phyloP scores from a whole-genome alignment of 1,284 basidiomycete genomes.

The Leccinum insolens region DNA sequence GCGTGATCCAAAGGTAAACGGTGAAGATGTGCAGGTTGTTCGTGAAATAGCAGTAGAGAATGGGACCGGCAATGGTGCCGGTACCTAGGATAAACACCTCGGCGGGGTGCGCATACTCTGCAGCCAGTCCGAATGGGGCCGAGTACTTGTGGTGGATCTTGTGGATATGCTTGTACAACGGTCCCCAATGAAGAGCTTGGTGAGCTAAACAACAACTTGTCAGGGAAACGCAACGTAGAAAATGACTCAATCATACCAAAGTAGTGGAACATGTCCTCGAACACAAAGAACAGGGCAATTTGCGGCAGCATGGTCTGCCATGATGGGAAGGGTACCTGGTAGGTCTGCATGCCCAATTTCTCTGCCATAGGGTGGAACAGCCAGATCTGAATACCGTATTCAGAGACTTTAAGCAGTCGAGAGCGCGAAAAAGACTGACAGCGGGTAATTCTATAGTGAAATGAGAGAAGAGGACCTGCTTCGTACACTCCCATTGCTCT shows the following conservation, averaged over 20 bases:
- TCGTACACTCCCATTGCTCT: conserved; percentile 97
- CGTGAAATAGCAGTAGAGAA: conserved; percentile 81
- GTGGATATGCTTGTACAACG: conserved; percentile 97
- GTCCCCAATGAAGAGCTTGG: conserved; percentile 87
- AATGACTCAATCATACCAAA: conserved; percentile 47
- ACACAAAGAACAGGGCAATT: conserved; percentile 90
- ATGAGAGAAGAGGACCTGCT: conserved; percentile 92
- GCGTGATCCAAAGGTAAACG: conserved; percentile 92
- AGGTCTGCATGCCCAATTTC: conserved; percentile 87
- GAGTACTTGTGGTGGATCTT: conserved; percentile 98
- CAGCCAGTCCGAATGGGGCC: conserved; percentile 96
- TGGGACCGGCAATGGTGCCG: conserved; percentile 87
- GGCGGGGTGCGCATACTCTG: conserved; percentile 96
- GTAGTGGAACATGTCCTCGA: conserved; percentile 95
- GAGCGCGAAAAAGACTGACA: conserved; percentile 46
- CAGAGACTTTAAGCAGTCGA: not conserved
- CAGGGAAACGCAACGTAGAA: not conserved
- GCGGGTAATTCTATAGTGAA: conserved; percentile 95
- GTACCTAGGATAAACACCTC: conserved; percentile 91
- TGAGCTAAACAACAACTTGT: conserved; percentile 60
- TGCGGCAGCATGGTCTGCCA: conserved; percentile 76
- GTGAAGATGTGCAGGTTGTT: conserved; percentile 86
- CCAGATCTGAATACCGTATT: conserved; percentile 71
- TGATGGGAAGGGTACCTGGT: conserved; percentile 89
- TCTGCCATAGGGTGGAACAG: conserved; percentile 96